Base-by-base conservation (phyloP, 371 early-diverging fungal genomes). In the Mortierella sp. region DNA sequence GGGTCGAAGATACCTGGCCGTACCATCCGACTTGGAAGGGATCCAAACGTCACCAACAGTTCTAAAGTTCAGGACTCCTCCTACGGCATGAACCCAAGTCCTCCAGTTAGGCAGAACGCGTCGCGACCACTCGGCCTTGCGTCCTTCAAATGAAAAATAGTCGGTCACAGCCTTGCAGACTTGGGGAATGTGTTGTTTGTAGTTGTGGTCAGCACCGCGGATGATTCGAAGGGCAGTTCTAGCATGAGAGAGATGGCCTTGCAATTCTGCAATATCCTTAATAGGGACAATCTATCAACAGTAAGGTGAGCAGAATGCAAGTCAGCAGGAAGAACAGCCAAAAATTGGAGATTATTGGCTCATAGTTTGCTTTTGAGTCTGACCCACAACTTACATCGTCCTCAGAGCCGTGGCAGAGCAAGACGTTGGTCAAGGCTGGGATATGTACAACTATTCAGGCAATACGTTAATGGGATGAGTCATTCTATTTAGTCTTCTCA, bases 41-140 rank as follows among this genome's bases (percentile, higher is more conserved):
- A 79, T 72, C 80, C 80, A 79, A 30, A 69, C 66, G 48, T 79
- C 88, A 44, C 89, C 89, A 23, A 87, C 70, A 64, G 87, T 88
- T 65, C 89, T 82, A 65, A 89, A 88, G 60, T 89, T 89, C 56
- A 82, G 82, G 43, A 89, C 87, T 11, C 89, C 89, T 18, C 85
- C 86, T 6, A 89, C 81, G 72, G 85, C 80, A 52, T 79, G 70
- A n/a, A 79, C 80, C 80, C 80, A 79, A 0, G 80, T 45, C 57
- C 70, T 79, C 80, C 80, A 79, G n/a, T 66, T 72, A 29, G 80
- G 80, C 5, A 73, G 51, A 28, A 73, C 59, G 15, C 73, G 73
- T 46, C 80, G 48, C 5, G 70, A 50, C 80, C 80, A 82, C 23
- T 71, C 74, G 12, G 50, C 68, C 46, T 73, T 74, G 59, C 74